Percentiles rank a stretch among this genome's conserved stretches.
phyloP scores from a whole-genome alignment of 2,329 filamentous ascomycete genomes.

The Shiraia bambusicola region DNA sequence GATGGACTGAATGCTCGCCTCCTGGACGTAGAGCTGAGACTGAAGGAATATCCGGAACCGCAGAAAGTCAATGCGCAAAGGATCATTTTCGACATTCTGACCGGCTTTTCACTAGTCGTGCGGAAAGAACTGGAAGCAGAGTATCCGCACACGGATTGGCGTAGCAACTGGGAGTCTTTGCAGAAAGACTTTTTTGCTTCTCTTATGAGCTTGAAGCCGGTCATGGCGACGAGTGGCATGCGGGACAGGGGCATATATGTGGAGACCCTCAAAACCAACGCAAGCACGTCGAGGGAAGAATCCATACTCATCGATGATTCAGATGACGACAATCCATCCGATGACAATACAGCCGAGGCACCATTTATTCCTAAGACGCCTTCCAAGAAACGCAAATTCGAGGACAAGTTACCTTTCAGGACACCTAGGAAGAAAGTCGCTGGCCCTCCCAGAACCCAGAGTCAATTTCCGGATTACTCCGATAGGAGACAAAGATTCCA shows the following conservation, averaged over 20 bases:
- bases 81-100: constrained; percentile 62
- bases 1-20: constrained; percentile 52
- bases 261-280: neutral
- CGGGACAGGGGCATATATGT: constrained; percentile 17
- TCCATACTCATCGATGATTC: constrained; percentile 25
- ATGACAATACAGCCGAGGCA: neutral
- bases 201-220: constrained; percentile 33
- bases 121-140: constrained; percentile 57
- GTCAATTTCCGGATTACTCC: constrained; percentile 2
- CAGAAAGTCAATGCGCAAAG: constrained; percentile 65
- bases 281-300: constrained; percentile 14
- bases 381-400: constrained; percentile 38
- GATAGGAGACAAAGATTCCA: constrained; percentile 18
- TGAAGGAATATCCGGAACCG: constrained; percentile 65
- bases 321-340: constrained; percentile 12
- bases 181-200: constrained; percentile 56
- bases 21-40: constrained; percentile 54
- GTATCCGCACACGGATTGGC: constrained; percentile 43
- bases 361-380: constrained; percentile 13
- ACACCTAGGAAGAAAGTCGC: neutral
- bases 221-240: constrained; percentile 9
- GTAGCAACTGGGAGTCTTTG: constrained; percentile 47
- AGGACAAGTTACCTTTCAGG: constrained; percentile 5
- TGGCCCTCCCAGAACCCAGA: neutral
- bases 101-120: constrained; percentile 57